Evolutionary conservation across 2,329 filamentous ascomycete species (phyloP).

Genomic region (Cladosporium sp.): DNA sequence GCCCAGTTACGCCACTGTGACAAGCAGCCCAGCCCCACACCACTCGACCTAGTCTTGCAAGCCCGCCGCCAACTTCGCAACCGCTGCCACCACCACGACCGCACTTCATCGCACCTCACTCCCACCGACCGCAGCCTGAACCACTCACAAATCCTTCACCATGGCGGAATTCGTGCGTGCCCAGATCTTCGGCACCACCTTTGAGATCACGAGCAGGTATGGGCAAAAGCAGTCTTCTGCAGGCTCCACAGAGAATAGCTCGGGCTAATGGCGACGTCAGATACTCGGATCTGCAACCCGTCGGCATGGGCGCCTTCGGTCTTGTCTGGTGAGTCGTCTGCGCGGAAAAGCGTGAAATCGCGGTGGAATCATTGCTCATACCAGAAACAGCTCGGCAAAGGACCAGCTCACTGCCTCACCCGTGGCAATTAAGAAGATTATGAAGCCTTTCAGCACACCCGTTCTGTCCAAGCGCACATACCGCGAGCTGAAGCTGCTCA

Average conservation of each 20-base stretch:
- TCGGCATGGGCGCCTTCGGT: constrained; percentile 98
- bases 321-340: constrained; percentile 71
- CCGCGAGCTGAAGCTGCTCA: constrained; percentile 92
- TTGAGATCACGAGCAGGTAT: constrained; percentile 98
- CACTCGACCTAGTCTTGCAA: constrained; percentile 2
- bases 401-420: constrained; percentile 96
- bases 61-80: constrained; percentile 1
- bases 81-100: not conserved
- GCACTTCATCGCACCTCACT: not conserved
- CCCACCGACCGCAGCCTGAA: not conserved
- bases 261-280: constrained; percentile 44
- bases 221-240: constrained; percentile 15
- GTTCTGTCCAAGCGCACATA: constrained; percentile 97
- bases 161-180: constrained; percentile 99
- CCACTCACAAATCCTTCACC: constrained; percentile 37
- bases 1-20: constrained; percentile 1
- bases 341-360: not conserved
- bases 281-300: constrained; percentile 96
- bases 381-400: constrained; percentile 72
- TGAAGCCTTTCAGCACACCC: constrained; percentile 99
- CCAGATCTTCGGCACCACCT: constrained; percentile 98
- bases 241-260: constrained; percentile 11
- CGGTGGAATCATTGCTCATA: not conserved
- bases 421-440: constrained; percentile 99
- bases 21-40: constrained; percentile 6